Base-by-base conservation (phyloP, 108 stramenopile species). In the Conticribra guillardii region DNA sequence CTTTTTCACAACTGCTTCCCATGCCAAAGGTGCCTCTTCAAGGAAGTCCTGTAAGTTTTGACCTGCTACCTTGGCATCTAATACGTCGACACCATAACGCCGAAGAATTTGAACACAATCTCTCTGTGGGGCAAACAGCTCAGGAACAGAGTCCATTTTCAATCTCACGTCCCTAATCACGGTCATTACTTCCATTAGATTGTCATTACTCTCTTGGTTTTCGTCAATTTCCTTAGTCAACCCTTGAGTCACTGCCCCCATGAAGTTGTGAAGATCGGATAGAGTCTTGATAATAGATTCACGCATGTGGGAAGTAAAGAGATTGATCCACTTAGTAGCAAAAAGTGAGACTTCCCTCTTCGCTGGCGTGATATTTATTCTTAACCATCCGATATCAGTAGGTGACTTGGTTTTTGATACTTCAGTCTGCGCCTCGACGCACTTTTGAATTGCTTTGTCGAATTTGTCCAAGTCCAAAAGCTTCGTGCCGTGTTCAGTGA, bases 1-100 rank as follows among this genome's bases (percentile, higher is more conserved):
- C 66, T 90, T 85, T 49, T 93, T 92, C 27, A 89, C 84, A 21
- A 94, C 69, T 22, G 81, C 81, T n/a, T 95, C 93, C 93, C 93
- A 96, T 32, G 75, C 70, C 53, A 92, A 61, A 26, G 90, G 91
- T 1, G 87, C 88, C 54, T 90, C 93, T 47, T 96, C 95, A 26
- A 96, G 84, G 76, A 85, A 95, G 27, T 93, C 89, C 60, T 90
- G 83, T 4, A 86, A 60, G 31, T 37, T 71, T 21, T 52, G 72
- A 26, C 71, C 82, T 28, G 60, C 73, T 11, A 82, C 73, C 19
- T 50, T 84, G 28, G 78, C 74, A 37, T 81, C 82, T 24, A 76
- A 68, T 23, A 95, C 74, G 60, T 92, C 89, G 15, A 86, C 80
- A n/a, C 89, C 89, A 76, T 96, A 89, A 28, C 68, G 69, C 54